A percentile compares a stretch with the other conserved stretches of the same genome.
Evolutionary conservation across 208 protist genomes (phyloP).

Genomic region (Trypanosoma theileri): DNA sequence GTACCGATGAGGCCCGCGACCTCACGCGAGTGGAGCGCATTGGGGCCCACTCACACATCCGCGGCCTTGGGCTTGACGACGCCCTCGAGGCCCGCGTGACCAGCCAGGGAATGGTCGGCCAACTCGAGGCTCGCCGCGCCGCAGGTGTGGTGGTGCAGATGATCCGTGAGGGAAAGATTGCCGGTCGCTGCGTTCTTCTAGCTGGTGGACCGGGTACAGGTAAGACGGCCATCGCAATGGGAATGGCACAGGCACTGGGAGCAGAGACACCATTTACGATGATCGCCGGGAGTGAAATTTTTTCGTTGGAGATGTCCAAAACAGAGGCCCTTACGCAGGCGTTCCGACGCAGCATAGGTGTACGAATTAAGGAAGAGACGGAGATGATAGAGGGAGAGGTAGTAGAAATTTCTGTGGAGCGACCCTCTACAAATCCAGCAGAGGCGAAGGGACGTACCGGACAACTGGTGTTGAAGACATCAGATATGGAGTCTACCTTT

Average conservation of each 20-base stretch:
- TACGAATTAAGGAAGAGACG: slow-evolving; percentile 99
- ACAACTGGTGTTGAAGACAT: slow-evolving; percentile 99
- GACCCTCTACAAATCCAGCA: slow-evolving; percentile 93
- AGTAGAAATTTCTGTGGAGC: slow-evolving; percentile 98
- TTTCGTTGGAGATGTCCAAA: slow-evolving; percentile 99
- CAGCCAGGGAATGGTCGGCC: slow-evolving; percentile 99
- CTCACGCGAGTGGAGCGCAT: slow-evolving; percentile 97
- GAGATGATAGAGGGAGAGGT: slow-evolving; percentile 99
- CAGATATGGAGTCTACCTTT: slow-evolving; percentile 99
- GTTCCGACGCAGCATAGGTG: slow-evolving; percentile 98
- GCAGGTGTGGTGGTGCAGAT: slow-evolving; percentile 96
- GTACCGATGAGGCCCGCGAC: slow-evolving; percentile 94
- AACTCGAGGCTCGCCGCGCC: slow-evolving; percentile 91
- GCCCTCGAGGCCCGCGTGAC: slow-evolving; percentile 92
- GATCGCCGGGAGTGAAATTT: slow-evolving; percentile 99
- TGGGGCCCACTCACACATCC: slow-evolving; percentile 99
- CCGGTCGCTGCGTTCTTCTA: slow-evolving; percentile 99
- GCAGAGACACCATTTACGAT: slow-evolving; percentile 99
- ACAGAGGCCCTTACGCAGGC: slow-evolving; percentile 99
- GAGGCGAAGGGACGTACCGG: slow-evolving; percentile 93
- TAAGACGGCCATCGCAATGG: slow-evolving; percentile 99
- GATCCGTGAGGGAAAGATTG: slow-evolving; percentile 99
- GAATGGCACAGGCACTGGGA: slow-evolving; percentile 98
- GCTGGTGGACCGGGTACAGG: slow-evolving; percentile 97
- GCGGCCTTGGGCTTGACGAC: slow-evolving; percentile 99